Evolutionary conservation across 495 filamentous ascomycete species (phyloP).

Genomic region (Trichoderma gamsii): DNA sequence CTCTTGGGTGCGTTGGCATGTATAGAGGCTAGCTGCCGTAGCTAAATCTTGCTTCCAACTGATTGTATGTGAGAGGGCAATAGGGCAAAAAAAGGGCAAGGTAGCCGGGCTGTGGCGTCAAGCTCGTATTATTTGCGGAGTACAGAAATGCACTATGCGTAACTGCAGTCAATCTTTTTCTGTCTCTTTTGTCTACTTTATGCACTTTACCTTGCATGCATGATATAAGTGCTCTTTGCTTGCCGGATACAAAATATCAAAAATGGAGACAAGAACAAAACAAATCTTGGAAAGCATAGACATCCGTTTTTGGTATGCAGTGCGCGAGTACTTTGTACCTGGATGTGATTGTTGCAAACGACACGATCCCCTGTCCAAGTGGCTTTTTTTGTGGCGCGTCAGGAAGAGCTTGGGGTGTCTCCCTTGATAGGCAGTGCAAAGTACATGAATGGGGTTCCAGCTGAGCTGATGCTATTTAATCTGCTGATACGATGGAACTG

Average conservation of each 20-base stretch:
- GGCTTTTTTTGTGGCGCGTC: conserved; percentile 3
- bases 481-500: neutral
- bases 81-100: neutral
- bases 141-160: neutral
- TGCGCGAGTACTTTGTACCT: conserved; percentile 1
- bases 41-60: neutral
- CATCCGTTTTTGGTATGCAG: conserved; percentile 2
- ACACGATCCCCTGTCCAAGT: neutral
- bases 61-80: neutral
- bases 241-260: neutral
- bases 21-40: neutral
- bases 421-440: neutral
- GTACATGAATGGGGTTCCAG: neutral
- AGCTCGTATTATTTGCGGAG: neutral
- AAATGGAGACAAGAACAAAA: neutral
- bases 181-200: neutral
- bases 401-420: neutral
- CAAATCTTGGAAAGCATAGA: neutral
- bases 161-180: neutral
- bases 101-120: conserved; percentile 5
- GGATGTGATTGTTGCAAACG: neutral
- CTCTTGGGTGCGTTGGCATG: neutral
- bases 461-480: neutral
- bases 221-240: neutral
- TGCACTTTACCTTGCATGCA: neutral